Base-by-base conservation (phyloP, 2,329 filamentous ascomycete species). In the Alternaria triticina region DNA sequence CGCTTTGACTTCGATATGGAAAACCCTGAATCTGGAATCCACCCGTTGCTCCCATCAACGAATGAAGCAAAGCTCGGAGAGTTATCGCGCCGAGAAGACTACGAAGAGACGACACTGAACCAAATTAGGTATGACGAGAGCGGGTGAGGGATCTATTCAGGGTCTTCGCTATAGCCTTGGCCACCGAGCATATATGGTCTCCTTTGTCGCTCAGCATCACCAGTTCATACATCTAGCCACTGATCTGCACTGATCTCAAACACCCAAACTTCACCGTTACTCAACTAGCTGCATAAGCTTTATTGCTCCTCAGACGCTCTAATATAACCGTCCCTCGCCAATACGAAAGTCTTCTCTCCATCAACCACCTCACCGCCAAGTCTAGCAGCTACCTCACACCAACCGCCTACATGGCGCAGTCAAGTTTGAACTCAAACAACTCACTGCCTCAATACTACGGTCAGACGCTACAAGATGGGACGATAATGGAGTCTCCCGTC, bases 401-500 rank as follows among this genome's bases (percentile, higher is more conserved):
- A 27, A 20, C 52, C 22, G 51, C 49, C 60, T 45, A 68, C 64
- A 76, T 76, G 74, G 70, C 74, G 60, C 64, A 66, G 52, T 23
- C 50, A 40, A 17, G 36, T 40, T 40, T 40, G n/a, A 40, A 40
- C 36, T 40, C 36, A 7, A 51, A 62, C 27, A 71, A 58, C 11
- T 28, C 70, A 11, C 62, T 76, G 22, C 74, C 74, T 23, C 66
- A 70, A 12, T 77, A 69, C 57, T 74, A 78, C 52, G 74, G 74
- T 6, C 72, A 77, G 50, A 67, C 66, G 43, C 68, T 76, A 57
- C 63, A 70, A 54, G 73, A 77, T 61, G 74, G 71, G 10, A 72
- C 74, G 11, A 62, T 74, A 57, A 67, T 76, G 55, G 73, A 76
- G 52, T 71, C 70, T 43, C 72, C 74, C 47, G 60, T 57, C 17